These are phyloP conservation scores for Aspergillus hiratsukae DNA, from an alignment of 2,329 filamentous ascomycete species.

Conservation along the genomic window DNA sequence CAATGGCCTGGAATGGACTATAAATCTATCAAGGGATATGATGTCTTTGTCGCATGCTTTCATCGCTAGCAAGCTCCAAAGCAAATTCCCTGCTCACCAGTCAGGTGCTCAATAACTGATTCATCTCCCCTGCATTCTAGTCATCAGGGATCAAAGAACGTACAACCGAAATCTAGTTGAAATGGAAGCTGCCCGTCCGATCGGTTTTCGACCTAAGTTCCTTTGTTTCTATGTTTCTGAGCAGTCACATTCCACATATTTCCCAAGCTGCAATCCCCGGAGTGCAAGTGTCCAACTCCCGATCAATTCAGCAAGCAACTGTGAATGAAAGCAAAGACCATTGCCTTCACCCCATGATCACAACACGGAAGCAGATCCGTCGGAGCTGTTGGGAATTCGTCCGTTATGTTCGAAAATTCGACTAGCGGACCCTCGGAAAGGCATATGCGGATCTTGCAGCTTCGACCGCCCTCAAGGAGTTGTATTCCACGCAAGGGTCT, in stretches of 20 bases:
- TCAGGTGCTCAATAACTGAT: background rate
- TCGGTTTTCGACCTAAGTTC: background rate
- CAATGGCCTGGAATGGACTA: background rate
- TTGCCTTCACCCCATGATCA: background rate
- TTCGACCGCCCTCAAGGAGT: background rate
- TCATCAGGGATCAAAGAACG: background rate
- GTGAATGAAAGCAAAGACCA: background rate
- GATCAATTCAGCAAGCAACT: background rate
- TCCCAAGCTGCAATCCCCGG: slow-evolving; percentile 12
- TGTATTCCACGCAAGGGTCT: background rate
- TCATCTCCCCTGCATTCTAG: background rate
- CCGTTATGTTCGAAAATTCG: background rate
- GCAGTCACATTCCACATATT: slow-evolving; percentile 17
- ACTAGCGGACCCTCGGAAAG: background rate
- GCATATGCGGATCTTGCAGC: background rate
- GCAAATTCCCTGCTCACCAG: background rate
- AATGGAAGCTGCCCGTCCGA: background rate
- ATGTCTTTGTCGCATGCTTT: background rate
- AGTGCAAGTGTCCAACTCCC: slow-evolving; percentile 5
- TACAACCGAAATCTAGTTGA: background rate
- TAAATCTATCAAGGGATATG: background rate
- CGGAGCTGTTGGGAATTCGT: background rate
- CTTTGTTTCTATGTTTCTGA: slow-evolving; percentile 5
- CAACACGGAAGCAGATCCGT: background rate
- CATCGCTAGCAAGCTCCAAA: background rate